Evolutionary conservation across 495 filamentous ascomycete species (phyloP), one percentile per base, ranked within the genome.

Genomic region (Penicillium canariense): DNA sequence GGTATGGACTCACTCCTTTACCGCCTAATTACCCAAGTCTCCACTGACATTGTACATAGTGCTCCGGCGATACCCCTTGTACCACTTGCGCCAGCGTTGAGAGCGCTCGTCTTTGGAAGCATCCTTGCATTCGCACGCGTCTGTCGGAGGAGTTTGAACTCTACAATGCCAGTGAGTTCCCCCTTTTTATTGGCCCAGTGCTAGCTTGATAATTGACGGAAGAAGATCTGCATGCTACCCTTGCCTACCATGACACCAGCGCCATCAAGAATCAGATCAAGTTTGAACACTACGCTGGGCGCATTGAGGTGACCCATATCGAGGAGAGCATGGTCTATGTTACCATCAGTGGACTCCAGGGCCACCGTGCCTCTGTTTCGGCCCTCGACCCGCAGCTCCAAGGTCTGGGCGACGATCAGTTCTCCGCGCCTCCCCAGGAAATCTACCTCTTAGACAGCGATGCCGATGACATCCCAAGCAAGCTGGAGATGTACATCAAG

Each of bases 31-130:
- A n/a, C 5, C 23, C 4, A 36, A 27, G 31, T n/a, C 1, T 7
- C 40, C 38, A 54, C 61, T 65, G 53, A 67, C 32, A 15, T 30
- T 12, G 3, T 30, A 8, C 58, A 4, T 6, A 77, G 72, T 96
- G 90, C 62, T 92, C 88, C 4, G 82, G 82, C 12, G 88, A 87
- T 25, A 85, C 76, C n/a, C 90, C 90, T 4, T 96, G 90, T 62
- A 83, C 78, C 18, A 87, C 88, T n/a, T 96, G 90, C 54, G 76
- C 79, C 25, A 88, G 85, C 58, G 87, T 94, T 3, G 80, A 90
- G 52, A 85, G 83, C 35, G 89, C 90, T 2, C 81, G 89, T 22
- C 70, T 94, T 3, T 96, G 90, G 90, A 88, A 86, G 59, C 79
- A 82, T 18, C 87, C 86, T 6, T 96, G 90, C 63, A 82, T 91